Evolutionary conservation across 2,329 filamentous ascomycete species (phyloP), one percentile per base, ranked within the genome.

Genomic region (Grosmannia penicillata): DNA sequence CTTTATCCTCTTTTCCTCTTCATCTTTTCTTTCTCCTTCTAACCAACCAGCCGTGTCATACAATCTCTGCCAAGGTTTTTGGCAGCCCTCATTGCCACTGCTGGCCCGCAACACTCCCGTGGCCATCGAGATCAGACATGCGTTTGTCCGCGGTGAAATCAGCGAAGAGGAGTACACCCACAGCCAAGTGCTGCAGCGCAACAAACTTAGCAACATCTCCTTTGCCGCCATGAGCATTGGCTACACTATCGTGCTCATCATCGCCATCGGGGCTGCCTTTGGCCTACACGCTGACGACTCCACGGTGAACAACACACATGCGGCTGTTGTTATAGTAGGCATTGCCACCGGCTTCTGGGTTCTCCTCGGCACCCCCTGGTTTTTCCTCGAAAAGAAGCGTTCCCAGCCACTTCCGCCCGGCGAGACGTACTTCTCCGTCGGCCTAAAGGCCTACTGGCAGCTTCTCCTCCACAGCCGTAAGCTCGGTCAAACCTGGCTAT

Each of bases 211-310:
- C 33, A 36, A 36, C 25, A 22, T 36, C 13, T 21, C 33, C 25
- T 36, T 36, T 36, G 33, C 33, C 18, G 33, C 33, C 33, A 36
- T 36, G 33, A 36, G 33, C 33, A 36, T 36, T 25, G 33, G 33
- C 33, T 36, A 36, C 25, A 36, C 33, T 11, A 17, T 28, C 18
- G 33, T 36, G 13, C 33, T 36, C 33, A 18, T 36, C 33, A 36
- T 36, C 13, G 33, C 33, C 33, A 28, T 36, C 13, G 33, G 33
- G 25, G 33, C 33, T 11, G 33, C 33, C 17, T 36, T 28, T 36
- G 33, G 33, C 9, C 24, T 36, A 11, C 33, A 36, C 33, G 33
- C 33, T 7, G 25, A 36, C 17, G 33, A 14, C 13, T 36, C 33
- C 25, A 36, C 33, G 10, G 33, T 25, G 25, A 36, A 36, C 33